Evolutionary conservation across 768 basidiomycete species (phyloP).

Genomic region (Phaffia tasmanica): DNA sequence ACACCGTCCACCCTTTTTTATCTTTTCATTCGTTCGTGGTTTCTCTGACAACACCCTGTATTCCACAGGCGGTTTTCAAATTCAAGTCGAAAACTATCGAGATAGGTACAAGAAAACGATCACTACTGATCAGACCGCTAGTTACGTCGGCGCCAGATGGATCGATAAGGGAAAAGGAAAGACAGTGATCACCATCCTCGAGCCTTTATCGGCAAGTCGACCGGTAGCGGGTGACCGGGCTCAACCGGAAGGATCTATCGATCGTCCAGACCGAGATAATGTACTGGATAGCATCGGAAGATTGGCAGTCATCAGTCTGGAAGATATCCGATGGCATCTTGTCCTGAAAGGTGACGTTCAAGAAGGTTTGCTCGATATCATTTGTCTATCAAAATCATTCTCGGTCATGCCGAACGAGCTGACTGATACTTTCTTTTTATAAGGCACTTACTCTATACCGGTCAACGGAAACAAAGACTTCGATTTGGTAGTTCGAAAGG

Average conservation of each 20-base stretch:
- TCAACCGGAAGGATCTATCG: slow-evolving; percentile 1
- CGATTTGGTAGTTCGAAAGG: slow-evolving; percentile 12
- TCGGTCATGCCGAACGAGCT: background rate
- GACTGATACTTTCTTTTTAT: background rate
- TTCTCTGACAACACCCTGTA: background rate
- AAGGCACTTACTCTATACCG: slow-evolving; percentile 8
- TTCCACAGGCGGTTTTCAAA: background rate
- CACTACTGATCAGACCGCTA: slow-evolving; percentile 4
- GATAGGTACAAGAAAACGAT: slow-evolving; percentile 14
- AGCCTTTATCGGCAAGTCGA: background rate
- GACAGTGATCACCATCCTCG: slow-evolving; percentile 22
- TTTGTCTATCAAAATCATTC: background rate
- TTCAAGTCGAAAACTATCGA: slow-evolving; percentile 16
- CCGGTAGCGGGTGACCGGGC: background rate
- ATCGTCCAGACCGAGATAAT: background rate
- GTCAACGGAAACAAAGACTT: slow-evolving; percentile 27
- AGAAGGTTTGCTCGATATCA: slow-evolving; percentile 8
- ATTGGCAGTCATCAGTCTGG: slow-evolving; percentile 16
- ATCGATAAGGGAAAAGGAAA: slow-evolving; percentile 13
- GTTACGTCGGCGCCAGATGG: slow-evolving; percentile 21
- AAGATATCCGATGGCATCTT: slow-evolving; percentile 23
- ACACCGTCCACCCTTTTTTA: background rate
- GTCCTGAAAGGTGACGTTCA: slow-evolving; percentile 19
- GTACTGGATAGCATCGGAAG: background rate
- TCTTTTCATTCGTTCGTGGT: background rate